Evolutionary conservation across 495 filamentous ascomycete species (phyloP).

Genomic region (Hypomontagnella submonticulosa): DNA sequence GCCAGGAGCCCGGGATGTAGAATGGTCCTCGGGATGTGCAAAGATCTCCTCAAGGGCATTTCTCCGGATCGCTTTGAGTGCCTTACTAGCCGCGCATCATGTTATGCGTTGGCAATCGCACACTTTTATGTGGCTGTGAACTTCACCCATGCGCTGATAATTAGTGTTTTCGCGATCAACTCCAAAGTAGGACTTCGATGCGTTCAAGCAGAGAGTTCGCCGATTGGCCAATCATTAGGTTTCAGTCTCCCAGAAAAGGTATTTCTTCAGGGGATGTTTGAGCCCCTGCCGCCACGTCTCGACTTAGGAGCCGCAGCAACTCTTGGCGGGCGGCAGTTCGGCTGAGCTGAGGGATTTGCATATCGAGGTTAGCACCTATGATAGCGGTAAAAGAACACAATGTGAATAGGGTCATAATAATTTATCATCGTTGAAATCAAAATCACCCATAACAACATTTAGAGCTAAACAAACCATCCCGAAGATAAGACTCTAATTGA

Average conservation of each 20-base stretch:
- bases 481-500: too few species aligned
- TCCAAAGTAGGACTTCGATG: constrained; percentile 7
- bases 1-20: not conserved
- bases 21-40: constrained; percentile 10
- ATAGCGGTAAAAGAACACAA: too few species aligned
- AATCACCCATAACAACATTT: too few species aligned
- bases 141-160: not conserved
- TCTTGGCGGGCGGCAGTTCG: constrained; percentile 26
- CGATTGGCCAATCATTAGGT: constrained; percentile 29
- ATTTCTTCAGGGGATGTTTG: constrained; percentile 40
- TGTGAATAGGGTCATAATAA: too few species aligned
- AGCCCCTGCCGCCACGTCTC: constrained; percentile 26
- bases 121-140: not conserved
- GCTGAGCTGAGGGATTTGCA: not conserved
- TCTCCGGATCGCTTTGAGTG: constrained; percentile 13
- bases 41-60: constrained; percentile 19
- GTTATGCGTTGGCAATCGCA: constrained; percentile 4
- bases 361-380: too few species aligned
- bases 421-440: too few species aligned
- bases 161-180: constrained; percentile 8
- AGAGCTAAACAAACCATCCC: too few species aligned
- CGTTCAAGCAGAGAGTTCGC: not conserved
- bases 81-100: constrained; percentile 24
- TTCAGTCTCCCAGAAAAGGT: constrained; percentile 25
- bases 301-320: constrained; percentile 10